A percentile compares a stretch with the other conserved stretches of the same genome.
Conservation (phyloP, 768 basidiomycete genomes). For the Kwoniella heveanensis region DNA sequence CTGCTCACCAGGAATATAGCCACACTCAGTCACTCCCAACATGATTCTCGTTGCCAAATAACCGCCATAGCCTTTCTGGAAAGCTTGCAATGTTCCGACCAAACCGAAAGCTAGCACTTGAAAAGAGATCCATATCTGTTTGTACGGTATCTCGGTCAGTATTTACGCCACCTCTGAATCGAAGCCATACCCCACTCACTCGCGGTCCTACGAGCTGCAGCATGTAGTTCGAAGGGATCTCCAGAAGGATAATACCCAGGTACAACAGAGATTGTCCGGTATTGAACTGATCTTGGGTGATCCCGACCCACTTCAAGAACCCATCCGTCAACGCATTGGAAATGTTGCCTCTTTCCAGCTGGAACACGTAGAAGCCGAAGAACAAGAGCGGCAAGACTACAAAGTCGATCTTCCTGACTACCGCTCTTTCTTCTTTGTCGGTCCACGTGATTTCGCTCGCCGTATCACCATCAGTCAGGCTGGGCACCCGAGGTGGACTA, state of each 20-base stretch:
- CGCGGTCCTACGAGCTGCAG: constrained; percentile 39
- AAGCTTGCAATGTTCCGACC: constrained; percentile 47
- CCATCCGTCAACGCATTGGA: constrained; percentile 48
- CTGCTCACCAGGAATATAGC: constrained; percentile 44
- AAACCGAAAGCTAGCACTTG: constrained; percentile 51
- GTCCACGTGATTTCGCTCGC: constrained; percentile 6
- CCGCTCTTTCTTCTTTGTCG: constrained; percentile 21
- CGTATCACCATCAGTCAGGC: too few relatives aligned
- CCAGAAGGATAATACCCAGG: constrained; percentile 51
- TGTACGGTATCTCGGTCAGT: too few relatives aligned
- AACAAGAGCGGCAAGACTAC: constrained; percentile 41
- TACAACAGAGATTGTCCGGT: constrained; percentile 48
- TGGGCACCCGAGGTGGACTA: too few relatives aligned
- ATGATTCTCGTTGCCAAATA: constrained; percentile 47
- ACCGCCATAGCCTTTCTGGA: constrained; percentile 40
- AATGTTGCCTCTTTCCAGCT: constrained; percentile 46
- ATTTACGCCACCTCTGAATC: too few relatives aligned
- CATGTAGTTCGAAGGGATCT: constrained; percentile 50
- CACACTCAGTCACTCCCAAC: constrained; percentile 44
- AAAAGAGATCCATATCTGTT: constrained; percentile 46
- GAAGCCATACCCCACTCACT: too few relatives aligned
- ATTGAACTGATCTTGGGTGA: constrained; percentile 52
- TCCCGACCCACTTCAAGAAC: constrained; percentile 46
- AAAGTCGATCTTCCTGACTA: constrained; percentile 32
- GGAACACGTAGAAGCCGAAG: constrained; percentile 47